Conservation (phyloP, 2,329 filamentous ascomycete species). For the Claviceps sorghi region DNA sequence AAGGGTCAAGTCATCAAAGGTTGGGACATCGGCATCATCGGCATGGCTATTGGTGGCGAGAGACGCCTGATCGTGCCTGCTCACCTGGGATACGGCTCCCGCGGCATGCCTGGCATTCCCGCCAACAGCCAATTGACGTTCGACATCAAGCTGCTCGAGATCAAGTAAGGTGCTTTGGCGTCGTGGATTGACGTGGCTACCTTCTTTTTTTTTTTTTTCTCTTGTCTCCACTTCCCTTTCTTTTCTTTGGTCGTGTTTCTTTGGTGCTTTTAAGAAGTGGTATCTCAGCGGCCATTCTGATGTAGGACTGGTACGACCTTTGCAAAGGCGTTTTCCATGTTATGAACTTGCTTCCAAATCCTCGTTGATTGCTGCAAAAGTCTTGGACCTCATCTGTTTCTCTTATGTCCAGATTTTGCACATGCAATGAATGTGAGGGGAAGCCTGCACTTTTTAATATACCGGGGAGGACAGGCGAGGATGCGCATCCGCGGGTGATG, state of each 20-base stretch:
- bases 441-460: slow-evolving; percentile 2
- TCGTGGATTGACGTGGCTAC: background rate
- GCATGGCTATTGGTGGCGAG: slow-evolving; percentile 89
- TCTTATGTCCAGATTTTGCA: background rate
- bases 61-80: slow-evolving; percentile 83
- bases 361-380: slow-evolving; percentile 22
- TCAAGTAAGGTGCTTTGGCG: slow-evolving; percentile 45
- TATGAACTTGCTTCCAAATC: slow-evolving; percentile 1
- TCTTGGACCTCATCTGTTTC: slow-evolving; percentile 28
- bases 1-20: slow-evolving; percentile 96
- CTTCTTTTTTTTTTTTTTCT: background rate
- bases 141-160: slow-evolving; percentile 74
- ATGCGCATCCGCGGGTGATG: slow-evolving; percentile 1
- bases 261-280: slow-evolving; percentile 1
- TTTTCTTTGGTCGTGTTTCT: slow-evolving; percentile 1
- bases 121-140: slow-evolving; percentile 84
- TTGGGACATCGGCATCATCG: slow-evolving; percentile 87
- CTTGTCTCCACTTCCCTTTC: background rate
- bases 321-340: slow-evolving; percentile 7
- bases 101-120: slow-evolving; percentile 70
- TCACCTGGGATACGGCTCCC: slow-evolving; percentile 77
- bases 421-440: background rate
- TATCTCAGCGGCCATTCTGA: slow-evolving; percentile 3
- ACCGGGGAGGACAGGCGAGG: slow-evolving; percentile 3
- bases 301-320: slow-evolving; percentile 2